phyloP scores from a whole-genome alignment of 768 basidiomycete species.

The Coprinopsis marcescibilis region DNA sequence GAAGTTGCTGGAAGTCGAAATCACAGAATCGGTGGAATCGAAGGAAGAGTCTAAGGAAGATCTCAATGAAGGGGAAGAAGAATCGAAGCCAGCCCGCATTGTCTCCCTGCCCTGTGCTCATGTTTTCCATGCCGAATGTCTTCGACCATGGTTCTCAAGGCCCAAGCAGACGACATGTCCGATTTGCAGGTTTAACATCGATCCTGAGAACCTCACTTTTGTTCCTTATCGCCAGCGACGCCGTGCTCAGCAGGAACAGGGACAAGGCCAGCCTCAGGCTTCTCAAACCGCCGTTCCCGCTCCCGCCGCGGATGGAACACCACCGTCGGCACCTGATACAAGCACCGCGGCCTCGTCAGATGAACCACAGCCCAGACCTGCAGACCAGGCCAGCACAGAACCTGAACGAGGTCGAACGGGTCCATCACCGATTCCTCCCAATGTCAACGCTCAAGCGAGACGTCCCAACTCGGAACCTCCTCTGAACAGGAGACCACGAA shows the following conservation, averaged over 20 bases:
- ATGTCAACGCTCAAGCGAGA: neutral
- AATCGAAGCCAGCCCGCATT: constrained; percentile 29
- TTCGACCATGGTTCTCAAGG: constrained; percentile 78
- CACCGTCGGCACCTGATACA: neutral
- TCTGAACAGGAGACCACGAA: constrained; percentile 1
- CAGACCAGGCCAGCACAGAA: too few relatives aligned
- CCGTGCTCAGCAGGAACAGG: constrained; percentile 11
- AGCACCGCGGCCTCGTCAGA: constrained; percentile 2
- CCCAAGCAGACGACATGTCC: constrained; percentile 79
- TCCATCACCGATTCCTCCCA: neutral
- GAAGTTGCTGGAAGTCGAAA: constrained; percentile 30
- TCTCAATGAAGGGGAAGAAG: constrained; percentile 6
- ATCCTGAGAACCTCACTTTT: constrained; percentile 69
- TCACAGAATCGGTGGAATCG: constrained; percentile 35
- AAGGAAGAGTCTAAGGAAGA: constrained; percentile 8
- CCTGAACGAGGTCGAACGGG: neutral
- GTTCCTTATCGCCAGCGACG: constrained; percentile 22
- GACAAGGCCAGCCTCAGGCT: neutral
- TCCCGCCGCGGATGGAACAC: neutral
- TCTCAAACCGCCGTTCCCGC: neutral
- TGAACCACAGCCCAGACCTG: too few relatives aligned
- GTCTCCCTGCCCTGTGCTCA: constrained; percentile 76
- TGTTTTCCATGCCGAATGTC: constrained; percentile 74
- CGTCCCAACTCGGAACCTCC: constrained; percentile 10
- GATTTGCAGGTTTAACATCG: constrained; percentile 78